Evolutionary conservation across 2,329 filamentous ascomycete species (phyloP).

Genomic region (Sporothrix inflata): DNA sequence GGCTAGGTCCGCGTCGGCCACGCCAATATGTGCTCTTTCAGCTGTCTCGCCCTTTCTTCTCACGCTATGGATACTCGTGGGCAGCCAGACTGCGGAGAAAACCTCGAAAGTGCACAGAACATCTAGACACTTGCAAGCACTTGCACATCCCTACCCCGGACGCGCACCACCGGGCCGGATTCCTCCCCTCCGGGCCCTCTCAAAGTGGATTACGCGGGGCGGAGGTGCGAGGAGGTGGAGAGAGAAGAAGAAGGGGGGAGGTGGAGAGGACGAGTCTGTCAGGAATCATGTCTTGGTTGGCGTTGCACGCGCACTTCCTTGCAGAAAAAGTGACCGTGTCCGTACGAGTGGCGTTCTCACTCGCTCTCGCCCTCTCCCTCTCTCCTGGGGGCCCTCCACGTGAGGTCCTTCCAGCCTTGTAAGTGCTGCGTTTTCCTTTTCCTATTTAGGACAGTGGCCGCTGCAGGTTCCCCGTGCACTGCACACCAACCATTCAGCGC

Average conservation of each 20-base stretch:
- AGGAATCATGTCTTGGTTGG: background rate
- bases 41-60: too few relatives aligned
- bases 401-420: background rate
- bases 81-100: too few relatives aligned
- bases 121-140: background rate
- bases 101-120: background rate
- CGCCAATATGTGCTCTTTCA: too few relatives aligned
- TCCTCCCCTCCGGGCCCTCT: conserved; percentile 6
- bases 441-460: background rate
- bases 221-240: background rate
- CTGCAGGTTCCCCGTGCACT: too few relatives aligned
- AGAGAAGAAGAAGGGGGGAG: background rate
- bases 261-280: background rate
- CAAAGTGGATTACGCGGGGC: background rate
- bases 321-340: background rate
- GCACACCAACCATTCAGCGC: too few relatives aligned
- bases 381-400: background rate
- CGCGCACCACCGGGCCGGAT: conserved; percentile 7
- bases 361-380: background rate
- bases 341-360: background rate
- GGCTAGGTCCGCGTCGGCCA: too few relatives aligned
- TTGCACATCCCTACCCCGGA: background rate
- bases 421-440: background rate
- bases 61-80: too few relatives aligned
- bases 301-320: background rate